Percentiles rank a stretch among this genome's conserved stretches.
Evolutionary conservation across 2,329 filamentous ascomycete genomes (phyloP).

Genomic region (Botryotinia narcissicola): DNA sequence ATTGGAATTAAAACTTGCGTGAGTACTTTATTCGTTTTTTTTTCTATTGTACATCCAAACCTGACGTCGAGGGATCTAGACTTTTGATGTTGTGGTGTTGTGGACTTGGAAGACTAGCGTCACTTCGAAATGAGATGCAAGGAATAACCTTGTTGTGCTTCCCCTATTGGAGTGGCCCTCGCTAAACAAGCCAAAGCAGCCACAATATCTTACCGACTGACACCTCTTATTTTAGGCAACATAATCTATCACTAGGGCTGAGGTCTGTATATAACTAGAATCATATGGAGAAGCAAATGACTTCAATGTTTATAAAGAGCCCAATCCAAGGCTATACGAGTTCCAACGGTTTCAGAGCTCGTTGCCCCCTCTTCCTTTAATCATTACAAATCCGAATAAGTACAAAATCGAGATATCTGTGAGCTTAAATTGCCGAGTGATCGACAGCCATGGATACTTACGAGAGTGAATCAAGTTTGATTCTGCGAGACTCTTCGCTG

Average conservation of each 20-base stretch:
- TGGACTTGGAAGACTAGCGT: not conserved
- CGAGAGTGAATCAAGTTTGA: not conserved
- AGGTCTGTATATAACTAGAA: rapidly evolving
- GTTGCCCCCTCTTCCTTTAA: not conserved
- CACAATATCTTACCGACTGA: not conserved
- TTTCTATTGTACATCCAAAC: not conserved
- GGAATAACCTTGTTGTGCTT: not conserved
- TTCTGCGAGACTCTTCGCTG: not conserved
- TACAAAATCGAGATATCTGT: not conserved
- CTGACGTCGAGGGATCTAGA: not conserved
- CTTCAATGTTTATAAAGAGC: not conserved
- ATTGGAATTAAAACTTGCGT: not conserved
- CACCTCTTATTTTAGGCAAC: not conserved
- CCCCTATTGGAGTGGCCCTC: not conserved
- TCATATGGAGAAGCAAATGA: not conserved
- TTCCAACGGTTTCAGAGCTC: not conserved
- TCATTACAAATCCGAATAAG: not conserved
- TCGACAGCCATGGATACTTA: not conserved
- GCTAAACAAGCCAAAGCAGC: not conserved
- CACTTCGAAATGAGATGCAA: not conserved
- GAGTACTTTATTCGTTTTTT: not conserved
- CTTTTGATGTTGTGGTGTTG: not conserved
- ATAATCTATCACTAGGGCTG: not conserved
- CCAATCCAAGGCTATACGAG: not conserved
- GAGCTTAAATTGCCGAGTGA: rapidly evolving